Base-by-base conservation (phyloP, 768 basidiomycete species). In the Psilocybe azurescens region DNA sequence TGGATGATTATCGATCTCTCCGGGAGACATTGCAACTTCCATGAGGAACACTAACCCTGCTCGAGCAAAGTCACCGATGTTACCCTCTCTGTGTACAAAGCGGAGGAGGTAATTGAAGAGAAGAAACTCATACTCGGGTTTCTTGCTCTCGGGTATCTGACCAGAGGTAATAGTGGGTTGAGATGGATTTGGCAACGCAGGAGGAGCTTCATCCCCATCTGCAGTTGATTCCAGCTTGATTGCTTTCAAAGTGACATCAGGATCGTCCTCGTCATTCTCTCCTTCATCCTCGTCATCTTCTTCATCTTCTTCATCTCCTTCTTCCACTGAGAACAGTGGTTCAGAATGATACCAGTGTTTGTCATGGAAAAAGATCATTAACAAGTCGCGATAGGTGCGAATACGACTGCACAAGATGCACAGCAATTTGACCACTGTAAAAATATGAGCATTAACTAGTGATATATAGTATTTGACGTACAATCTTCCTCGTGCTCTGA, bases 351-450 rank as follows among this genome's bases (percentile, higher is more conserved):
- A 90, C 89, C 93, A 93, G 67, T 93, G 88, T 70, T 93, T 95
- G 73, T 97, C 95, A 69, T 96, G 94, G 73, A 99, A 97, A 80
- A 98, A 98, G 65, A 99, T 97, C 85, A 97, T 92, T 41, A 99
- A 86, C 1, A 99, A 81, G 68, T 95, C 93, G 41, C 93, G 88
- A 71, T 90, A 88, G 32, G 92, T 91, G 59, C 93, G 85, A 71
- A 99, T 97, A 49, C 95, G 86, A 69, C 92, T 95, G 81, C 95
- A 97, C 36, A 98, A 75, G 62, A 92, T 93, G 77, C 95, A 97
- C 56, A 98, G 84, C 30, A 97, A 79, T 72, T 95, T 93, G 63
- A 97, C 95, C 75, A 99, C 89, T 97, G 69, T 47, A n/a, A 59
- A 65, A 52, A 63, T 56, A 58, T 63, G 48, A 56, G 48, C 20